A percentile compares a stretch with the other conserved stretches of the same genome.
Conservation (phyloP, 192 early-diverging fungal species). For the Backusella sp. region DNA sequence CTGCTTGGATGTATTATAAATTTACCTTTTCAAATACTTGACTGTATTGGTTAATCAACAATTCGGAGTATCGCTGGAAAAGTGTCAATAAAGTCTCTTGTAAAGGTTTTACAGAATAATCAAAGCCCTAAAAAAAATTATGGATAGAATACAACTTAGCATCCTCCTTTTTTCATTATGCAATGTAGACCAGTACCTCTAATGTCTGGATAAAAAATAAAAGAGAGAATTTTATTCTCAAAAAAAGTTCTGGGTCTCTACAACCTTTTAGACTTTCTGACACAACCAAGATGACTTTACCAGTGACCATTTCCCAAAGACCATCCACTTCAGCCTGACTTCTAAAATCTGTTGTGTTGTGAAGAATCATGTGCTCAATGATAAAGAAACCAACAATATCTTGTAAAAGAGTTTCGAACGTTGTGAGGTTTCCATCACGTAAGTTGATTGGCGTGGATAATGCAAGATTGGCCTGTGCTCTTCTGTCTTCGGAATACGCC, state of each 20-base stretch:
- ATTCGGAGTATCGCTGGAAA: slow-evolving; percentile 77
- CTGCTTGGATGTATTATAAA: background rate
- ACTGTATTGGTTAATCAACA: slow-evolving; percentile 68
- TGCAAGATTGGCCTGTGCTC: slow-evolving; percentile 86
- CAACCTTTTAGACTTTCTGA: slow-evolving; percentile 79
- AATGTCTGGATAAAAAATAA: slow-evolving; percentile 90
- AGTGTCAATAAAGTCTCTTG: slow-evolving; percentile 72
- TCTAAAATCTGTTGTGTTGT: slow-evolving; percentile 88
- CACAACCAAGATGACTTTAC: slow-evolving; percentile 78
- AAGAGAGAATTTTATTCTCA: slow-evolving; percentile 75
- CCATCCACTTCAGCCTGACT: slow-evolving; percentile 81
- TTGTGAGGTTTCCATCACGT: slow-evolving; percentile 60
- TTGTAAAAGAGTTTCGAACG: slow-evolving; percentile 74
- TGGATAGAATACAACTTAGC: background rate
- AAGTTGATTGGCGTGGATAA: slow-evolving; percentile 72
- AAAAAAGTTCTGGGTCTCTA: slow-evolving; percentile 74
- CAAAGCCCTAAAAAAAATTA: slow-evolving; percentile 56
- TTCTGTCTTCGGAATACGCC: slow-evolving; percentile 88
- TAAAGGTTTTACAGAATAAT: slow-evolving; percentile 67
- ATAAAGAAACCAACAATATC: slow-evolving; percentile 97
- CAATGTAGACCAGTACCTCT: slow-evolving; percentile 53
- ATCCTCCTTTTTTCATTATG: slow-evolving; percentile 14
- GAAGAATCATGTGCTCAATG: slow-evolving; percentile 86
- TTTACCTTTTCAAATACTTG: slow-evolving; percentile 67
- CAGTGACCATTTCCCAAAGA: slow-evolving; percentile 85